phyloP scores from a whole-genome alignment of 139 green algal genomes.

The Auxenochlorella pyrenoidosa region DNA sequence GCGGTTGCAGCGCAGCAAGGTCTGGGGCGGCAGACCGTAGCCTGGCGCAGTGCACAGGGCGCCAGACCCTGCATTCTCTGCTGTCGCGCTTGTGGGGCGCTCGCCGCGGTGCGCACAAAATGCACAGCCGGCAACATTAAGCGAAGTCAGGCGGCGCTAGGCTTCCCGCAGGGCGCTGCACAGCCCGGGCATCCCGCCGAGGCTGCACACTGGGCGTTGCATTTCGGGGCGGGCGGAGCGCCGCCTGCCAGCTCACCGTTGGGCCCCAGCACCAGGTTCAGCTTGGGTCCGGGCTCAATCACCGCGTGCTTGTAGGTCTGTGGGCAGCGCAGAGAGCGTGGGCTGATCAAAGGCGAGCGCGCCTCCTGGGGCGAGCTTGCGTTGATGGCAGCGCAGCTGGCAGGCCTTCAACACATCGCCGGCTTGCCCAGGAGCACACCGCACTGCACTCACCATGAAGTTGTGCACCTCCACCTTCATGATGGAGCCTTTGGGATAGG shows the following conservation, averaged over 20 bases:
- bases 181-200: too few species aligned
- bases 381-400: too few species aligned
- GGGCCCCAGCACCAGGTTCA: constrained; percentile 96
- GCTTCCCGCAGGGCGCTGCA: neutral
- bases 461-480: constrained; percentile 70
- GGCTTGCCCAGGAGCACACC: too few species aligned
- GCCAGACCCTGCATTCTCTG: neutral
- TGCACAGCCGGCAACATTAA: too few species aligned
- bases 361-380: too few species aligned
- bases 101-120: too few species aligned
- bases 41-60: neutral
- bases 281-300: constrained; percentile 73
- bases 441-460: constrained; percentile 73
- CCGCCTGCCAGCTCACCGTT: constrained; percentile 73
- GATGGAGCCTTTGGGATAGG: constrained; percentile 41
- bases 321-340: neutral
- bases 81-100: too few species aligned
- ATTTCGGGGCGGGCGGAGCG: neutral
- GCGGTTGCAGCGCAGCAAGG: neutral
- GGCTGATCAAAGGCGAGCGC: too few species aligned
- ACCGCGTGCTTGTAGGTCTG: constrained; percentile 83
- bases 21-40: neutral
- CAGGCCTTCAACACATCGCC: neutral
- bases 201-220: neutral
- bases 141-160: too few species aligned